Base-by-base conservation (phyloP, 495 filamentous ascomycete genomes). In the Copromyces sp. region DNA sequence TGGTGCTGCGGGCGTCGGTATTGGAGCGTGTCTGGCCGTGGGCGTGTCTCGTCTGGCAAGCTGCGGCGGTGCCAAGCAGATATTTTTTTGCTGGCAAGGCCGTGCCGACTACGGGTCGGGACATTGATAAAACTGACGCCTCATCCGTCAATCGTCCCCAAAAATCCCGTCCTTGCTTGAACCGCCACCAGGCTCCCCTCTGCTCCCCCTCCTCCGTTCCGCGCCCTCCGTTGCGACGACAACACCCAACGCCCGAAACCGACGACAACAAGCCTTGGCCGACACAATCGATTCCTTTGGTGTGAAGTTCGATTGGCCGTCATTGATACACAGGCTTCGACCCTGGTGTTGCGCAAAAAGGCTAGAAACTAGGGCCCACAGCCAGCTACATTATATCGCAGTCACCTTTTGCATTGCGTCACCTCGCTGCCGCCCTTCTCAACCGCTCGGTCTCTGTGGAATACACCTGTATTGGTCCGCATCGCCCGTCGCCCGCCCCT, bases 61-160 rank as follows among this genome's bases (percentile, higher is more conserved):
- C 35, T 53, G 68, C 44, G 70, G 37, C 71, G 24, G 53, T 38
- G 37, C 39, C 65, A 65, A 65, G 53, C 53, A 35, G 29, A 65
- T 44, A 65, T n/a, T 69, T 53, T 69, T 73, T 73, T 41, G 38
- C 35, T 37, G 37, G 37, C 44, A 17, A 39, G 44, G 24, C 35
- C 47, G 72, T 70, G 75, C 75, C 75, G 75, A 77, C 74, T 72
- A 77, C 75, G 75, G 75, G 71, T 72, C 44, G 29, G 37, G 68
- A 73, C 37, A 35, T 65, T 65, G 29, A 65, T 35, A 65, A 65
- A 65, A 65, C 53, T 35, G 53, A 65, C 29, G 53, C 53, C 53
- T 65, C 53, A 65, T 65, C 53, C 53, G 53, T 65, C 53, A 35
- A 65, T 37, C 53, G 12, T 65, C 24, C 53, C 53, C 53, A 65